Conservation (phyloP, 2,329 filamentous ascomycete genomes). For the Aspergillus fumigatus region DNA sequence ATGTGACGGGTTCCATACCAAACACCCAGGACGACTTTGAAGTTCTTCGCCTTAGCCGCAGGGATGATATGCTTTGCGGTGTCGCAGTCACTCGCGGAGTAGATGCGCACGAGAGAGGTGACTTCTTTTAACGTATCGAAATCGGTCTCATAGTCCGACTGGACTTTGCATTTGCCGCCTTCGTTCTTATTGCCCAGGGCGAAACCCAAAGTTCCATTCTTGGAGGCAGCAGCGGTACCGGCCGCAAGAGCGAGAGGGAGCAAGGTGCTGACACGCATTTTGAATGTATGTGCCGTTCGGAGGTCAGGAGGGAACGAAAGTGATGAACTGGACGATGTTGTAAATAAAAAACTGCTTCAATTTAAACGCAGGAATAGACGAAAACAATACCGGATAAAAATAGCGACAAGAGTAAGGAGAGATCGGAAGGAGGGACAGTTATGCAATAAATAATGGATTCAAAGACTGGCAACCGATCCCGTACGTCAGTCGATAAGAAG, state of each 20-base stretch:
- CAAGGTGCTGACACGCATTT: constrained; percentile 44
- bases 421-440: constrained; percentile 3
- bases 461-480: background rate
- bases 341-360: constrained; percentile 1
- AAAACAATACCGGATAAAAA: background rate
- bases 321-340: background rate
- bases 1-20: constrained; percentile 47
- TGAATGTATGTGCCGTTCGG: background rate
- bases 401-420: background rate
- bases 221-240: constrained; percentile 47
- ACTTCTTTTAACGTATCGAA: constrained; percentile 56
- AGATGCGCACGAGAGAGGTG: constrained; percentile 60
- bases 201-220: constrained; percentile 58
- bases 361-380: background rate
- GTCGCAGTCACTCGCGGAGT: constrained; percentile 63
- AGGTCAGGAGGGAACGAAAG: background rate
- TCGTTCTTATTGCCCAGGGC: constrained; percentile 61
- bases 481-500: constrained; percentile 8
- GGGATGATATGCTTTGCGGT: constrained; percentile 59
- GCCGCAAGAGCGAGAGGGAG: constrained; percentile 39
- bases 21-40: constrained; percentile 66
- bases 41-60: constrained; percentile 59
- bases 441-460: constrained; percentile 1
- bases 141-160: constrained; percentile 60
- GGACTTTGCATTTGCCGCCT: constrained; percentile 59